Evolutionary conservation across 345 rosid genomes (phyloP).

Genomic region (Ceriops zippeliana): DNA sequence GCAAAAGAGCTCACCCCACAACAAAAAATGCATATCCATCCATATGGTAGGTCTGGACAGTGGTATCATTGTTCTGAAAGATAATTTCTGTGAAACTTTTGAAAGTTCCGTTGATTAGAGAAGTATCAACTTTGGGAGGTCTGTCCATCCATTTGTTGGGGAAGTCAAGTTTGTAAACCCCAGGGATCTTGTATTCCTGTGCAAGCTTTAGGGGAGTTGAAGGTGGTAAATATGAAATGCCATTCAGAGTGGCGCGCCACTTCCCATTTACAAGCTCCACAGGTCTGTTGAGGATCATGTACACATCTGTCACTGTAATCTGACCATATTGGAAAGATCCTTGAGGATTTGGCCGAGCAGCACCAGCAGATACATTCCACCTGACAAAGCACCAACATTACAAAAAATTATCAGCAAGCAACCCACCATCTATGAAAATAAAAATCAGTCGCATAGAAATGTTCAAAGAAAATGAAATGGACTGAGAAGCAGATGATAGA

Average conservation of each 20-base stretch:
- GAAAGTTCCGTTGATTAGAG: slow-evolving; percentile 78
- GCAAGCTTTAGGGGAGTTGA: slow-evolving; percentile 86
- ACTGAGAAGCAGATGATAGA: neutral
- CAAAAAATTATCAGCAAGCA: slow-evolving; percentile 13
- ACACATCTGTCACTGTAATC: slow-evolving; percentile 82
- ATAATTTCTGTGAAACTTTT: slow-evolving; percentile 90
- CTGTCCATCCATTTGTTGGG: slow-evolving; percentile 72
- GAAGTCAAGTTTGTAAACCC: slow-evolving; percentile 87
- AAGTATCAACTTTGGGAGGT: slow-evolving; percentile 69
- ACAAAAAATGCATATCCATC: slow-evolving; percentile 94
- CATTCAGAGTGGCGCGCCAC: slow-evolving; percentile 61
- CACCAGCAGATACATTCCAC: slow-evolving; percentile 86
- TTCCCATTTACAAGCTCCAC: slow-evolving; percentile 72
- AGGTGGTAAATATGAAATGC: slow-evolving; percentile 78
- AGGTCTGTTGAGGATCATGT: slow-evolving; percentile 64
- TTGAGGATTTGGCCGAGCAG: slow-evolving; percentile 93
- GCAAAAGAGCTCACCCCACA: slow-evolving; percentile 67
- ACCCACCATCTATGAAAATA: neutral
- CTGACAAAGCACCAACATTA: slow-evolving; percentile 33
- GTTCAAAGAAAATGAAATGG: neutral
- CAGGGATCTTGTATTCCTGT: slow-evolving; percentile 69
- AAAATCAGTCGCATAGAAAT: neutral
- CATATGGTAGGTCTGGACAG: slow-evolving; percentile 77
- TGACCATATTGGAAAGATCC: slow-evolving; percentile 88
- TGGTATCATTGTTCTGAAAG: slow-evolving; percentile 79